phyloP scores from a whole-genome alignment of 495 filamentous ascomycete species.

The Penicillium maclennaniae region DNA sequence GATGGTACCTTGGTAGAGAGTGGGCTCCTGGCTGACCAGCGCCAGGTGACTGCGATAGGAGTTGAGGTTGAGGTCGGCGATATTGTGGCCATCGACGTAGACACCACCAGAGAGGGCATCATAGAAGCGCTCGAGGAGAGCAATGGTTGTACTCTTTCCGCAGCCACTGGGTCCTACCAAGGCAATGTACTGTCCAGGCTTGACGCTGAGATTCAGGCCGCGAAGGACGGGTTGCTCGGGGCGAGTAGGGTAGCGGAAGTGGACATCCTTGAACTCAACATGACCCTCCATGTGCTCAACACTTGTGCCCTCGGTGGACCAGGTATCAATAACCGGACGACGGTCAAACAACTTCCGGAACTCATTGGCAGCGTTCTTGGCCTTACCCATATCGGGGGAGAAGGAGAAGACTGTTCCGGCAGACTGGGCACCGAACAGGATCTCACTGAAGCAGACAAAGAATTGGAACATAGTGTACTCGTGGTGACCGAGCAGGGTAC shows the following conservation, averaged over 20 bases:
- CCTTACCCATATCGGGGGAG: constrained; percentile 83
- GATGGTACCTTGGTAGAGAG: constrained; percentile 80
- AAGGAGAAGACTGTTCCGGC: constrained; percentile 88
- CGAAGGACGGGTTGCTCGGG: constrained; percentile 76
- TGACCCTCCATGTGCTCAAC: constrained; percentile 57
- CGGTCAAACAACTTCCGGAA: constrained; percentile 78
- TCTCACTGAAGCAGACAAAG: constrained; percentile 76
- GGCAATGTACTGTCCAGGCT: constrained; percentile 74
- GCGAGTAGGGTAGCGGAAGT: constrained; percentile 78
- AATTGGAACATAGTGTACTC: constrained; percentile 77
- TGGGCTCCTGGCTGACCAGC: constrained; percentile 84
- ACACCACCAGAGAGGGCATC: constrained; percentile 71
- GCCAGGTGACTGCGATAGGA: constrained; percentile 72
- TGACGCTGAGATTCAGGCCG: constrained; percentile 66
- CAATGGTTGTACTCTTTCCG: constrained; percentile 80
- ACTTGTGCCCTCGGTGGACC: constrained; percentile 67
- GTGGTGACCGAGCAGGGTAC: constrained; percentile 63
- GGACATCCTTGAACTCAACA: constrained; percentile 75
- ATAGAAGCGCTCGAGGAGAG: constrained; percentile 80
- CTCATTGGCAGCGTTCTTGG: constrained; percentile 70
- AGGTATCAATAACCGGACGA: constrained; percentile 72
- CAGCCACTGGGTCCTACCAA: constrained; percentile 80
- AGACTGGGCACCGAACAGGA: constrained; percentile 80
- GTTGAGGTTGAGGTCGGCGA: constrained; percentile 70
- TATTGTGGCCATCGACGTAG: constrained; percentile 70